Percentiles rank a stretch among this genome's conserved stretches.
Conservation (phyloP, 1,284 basidiomycete species). For the Malassezia slooffiae region DNA sequence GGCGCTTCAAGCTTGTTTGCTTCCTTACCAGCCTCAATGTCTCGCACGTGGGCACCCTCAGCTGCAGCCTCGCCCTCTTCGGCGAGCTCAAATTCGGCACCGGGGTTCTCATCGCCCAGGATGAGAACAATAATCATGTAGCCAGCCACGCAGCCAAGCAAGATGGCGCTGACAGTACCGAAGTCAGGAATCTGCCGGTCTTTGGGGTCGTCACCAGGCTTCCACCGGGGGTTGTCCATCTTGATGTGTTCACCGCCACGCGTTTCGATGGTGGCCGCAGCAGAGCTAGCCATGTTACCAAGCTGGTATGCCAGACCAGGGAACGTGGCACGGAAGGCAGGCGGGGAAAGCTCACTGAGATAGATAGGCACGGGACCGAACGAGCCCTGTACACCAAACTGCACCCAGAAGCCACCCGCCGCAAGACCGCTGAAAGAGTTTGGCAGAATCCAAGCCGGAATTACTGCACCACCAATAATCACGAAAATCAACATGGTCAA, state of each 20-base stretch:
- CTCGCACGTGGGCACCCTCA: slow-evolving; percentile 18
- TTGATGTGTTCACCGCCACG: slow-evolving; percentile 51
- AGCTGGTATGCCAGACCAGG: slow-evolving; percentile 77
- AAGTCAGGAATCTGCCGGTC: slow-evolving; percentile 59
- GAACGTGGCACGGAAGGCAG: slow-evolving; percentile 86
- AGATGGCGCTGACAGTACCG: slow-evolving; percentile 72
- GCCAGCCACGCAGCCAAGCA: slow-evolving; percentile 57
- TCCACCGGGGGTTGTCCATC: slow-evolving; percentile 24
- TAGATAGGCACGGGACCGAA: slow-evolving; percentile 65
- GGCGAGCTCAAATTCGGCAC: slow-evolving; percentile 71
- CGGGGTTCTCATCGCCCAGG: slow-evolving; percentile 50
- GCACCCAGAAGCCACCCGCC: slow-evolving; percentile 51
- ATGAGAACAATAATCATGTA: slow-evolving; percentile 40
- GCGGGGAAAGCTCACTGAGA: slow-evolving; percentile 78
- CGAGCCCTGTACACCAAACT: slow-evolving; percentile 48
- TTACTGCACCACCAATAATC: slow-evolving; percentile 27
- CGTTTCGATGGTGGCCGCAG: slow-evolving; percentile 82
- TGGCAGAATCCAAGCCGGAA: slow-evolving; percentile 48
- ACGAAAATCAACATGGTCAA: slow-evolving; percentile 65
- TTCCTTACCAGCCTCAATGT: slow-evolving; percentile 3
- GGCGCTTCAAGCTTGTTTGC: no score
- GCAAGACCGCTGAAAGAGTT: slow-evolving; percentile 44
- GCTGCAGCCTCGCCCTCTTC: slow-evolving; percentile 61
- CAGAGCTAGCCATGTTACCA: slow-evolving; percentile 66
- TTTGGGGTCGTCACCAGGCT: slow-evolving; percentile 36